Evolutionary conservation across 139 green algal genomes (phyloP), one percentile per base, ranked within the genome.

Genomic region (Chlorella sorokiniana): DNA sequence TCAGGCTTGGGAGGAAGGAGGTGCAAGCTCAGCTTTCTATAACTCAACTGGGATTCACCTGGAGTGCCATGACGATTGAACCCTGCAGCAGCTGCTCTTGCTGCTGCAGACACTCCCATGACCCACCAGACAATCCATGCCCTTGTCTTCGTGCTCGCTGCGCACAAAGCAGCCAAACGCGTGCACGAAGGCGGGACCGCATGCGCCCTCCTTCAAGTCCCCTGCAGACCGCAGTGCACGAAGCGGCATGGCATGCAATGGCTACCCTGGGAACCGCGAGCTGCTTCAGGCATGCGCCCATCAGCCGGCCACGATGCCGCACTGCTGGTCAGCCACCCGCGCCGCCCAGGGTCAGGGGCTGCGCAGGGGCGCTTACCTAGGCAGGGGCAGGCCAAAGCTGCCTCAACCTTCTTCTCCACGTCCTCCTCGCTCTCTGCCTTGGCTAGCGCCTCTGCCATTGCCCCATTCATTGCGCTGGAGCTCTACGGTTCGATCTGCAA

Each of bases 111-210:
- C n/a, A n/a, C n/a, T n/a, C n/a, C n/a, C n/a, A n/a, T n/a, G n/a
- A n/a, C n/a, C n/a, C n/a, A n/a, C n/a, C 44, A 88, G 64, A 64
- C 84, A 88, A 45, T 88, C 84, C 72, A 86, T 86, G 38, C 84
- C 84, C 78, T 88, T 88, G 20, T 83, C 79, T 35, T 86, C 79
- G 61, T 85, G 73, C 42, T 78, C 48, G 37, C 84, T 88, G 31
- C 64, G 72, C 14, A 88, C 83, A 56, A 81, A 88, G 42, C 84
- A 88, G 54, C 59, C 59, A 68, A 88, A 88, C 10, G 84, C 79
- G 33, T 64, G 54, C 65, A 82, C 65, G 63, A 88, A 88, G 20
- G 31, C 64, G 38, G 54, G 35, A 20, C 80, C 79, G 62, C 84
- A 88, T n/a, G 84, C 79, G 1, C 84, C 84, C 45, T 86, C 76